These are phyloP conservation scores for Tribonema minus DNA, from an alignment of 108 stramenopile genomes.

Conservation along the genomic window DNA sequence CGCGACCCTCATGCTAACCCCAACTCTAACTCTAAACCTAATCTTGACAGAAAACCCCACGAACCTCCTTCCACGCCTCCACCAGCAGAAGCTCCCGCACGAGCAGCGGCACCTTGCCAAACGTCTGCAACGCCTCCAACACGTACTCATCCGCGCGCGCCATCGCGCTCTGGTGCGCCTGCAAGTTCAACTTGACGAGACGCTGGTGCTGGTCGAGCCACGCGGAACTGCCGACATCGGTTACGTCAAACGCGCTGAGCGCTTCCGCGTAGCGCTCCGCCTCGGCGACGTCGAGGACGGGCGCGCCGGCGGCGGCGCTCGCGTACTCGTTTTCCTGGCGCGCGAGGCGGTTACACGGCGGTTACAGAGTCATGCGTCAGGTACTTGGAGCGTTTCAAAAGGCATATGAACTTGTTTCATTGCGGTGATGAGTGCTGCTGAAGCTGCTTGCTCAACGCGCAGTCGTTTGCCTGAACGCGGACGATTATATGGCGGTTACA, in stretches of 20 bases:
- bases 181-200: conserved; percentile 58
- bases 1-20: too few relatives aligned
- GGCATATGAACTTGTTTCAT: too few relatives aligned
- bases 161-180: conserved; percentile 62
- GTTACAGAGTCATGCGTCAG: too few relatives aligned
- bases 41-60: too few relatives aligned
- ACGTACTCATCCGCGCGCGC: conserved; percentile 57
- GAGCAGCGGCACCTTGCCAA: conserved; percentile 51
- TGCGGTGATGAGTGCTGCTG: too few relatives aligned
- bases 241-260: conserved; percentile 21
- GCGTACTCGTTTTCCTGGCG: conserved; percentile 24
- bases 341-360: too few relatives aligned
- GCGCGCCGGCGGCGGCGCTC: conserved; percentile 1
- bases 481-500: too few relatives aligned
- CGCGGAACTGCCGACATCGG: conserved; percentile 17
- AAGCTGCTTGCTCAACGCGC: too few relatives aligned
- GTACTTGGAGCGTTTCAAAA: too few relatives aligned
- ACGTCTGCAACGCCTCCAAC: conserved; percentile 59
- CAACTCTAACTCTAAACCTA: too few relatives aligned
- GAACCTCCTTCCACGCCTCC: conserved; percentile 56
- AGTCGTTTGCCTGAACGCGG: too few relatives aligned
- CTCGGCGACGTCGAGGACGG: conserved; percentile 25
- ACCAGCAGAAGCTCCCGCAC: conserved; percentile 57
- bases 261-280: conserved; percentile 21
- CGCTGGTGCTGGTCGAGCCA: conserved; percentile 54